Percentiles rank a stretch among this genome's conserved stretches.
Conservation (phyloP, 352 stramenopile genomes). For the Globisporangium paddicum region DNA sequence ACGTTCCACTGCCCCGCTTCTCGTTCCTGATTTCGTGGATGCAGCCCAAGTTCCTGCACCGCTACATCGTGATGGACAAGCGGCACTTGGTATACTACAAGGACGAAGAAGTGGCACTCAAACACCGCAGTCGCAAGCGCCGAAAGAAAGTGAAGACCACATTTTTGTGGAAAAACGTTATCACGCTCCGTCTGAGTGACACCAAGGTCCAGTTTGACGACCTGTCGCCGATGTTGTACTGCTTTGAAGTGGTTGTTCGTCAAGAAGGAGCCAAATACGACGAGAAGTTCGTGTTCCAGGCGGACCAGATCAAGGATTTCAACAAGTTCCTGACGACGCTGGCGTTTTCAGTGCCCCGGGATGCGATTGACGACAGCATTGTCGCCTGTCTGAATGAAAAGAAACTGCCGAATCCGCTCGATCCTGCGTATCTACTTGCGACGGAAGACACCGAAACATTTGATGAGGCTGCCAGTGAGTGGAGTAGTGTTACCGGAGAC, state of each 20-base stretch:
- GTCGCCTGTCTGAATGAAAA: constrained; percentile 56
- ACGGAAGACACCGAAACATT: constrained; percentile 30
- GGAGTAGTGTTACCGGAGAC: constrained; percentile 81
- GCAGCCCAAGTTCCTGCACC: constrained; percentile 73
- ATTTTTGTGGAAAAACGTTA: constrained; percentile 67
- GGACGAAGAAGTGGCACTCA: constrained; percentile 72
- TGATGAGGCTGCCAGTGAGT: constrained; percentile 74
- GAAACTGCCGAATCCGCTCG: constrained; percentile 50
- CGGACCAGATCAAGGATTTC: constrained; percentile 67
- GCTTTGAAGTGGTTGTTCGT: constrained; percentile 67
- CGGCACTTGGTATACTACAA: constrained; percentile 77
- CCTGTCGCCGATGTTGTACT: constrained; percentile 76
- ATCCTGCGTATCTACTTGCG: constrained; percentile 19
- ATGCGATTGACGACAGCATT: constrained; percentile 63
- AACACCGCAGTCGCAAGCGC: constrained; percentile 71
- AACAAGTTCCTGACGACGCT: constrained; percentile 70
- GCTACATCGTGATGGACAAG: constrained; percentile 76
- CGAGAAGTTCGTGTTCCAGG: constrained; percentile 81
- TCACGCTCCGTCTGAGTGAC: constrained; percentile 55
- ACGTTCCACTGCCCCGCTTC: constrained; percentile 41
- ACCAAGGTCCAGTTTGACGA: constrained; percentile 80
- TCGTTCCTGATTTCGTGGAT: constrained; percentile 56
- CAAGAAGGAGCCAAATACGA: constrained; percentile 42
- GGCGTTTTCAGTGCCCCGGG: constrained; percentile 58
- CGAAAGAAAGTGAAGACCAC: constrained; percentile 76